Base-by-base conservation (phyloP, 2,329 filamentous ascomycete species). In the Xylariales sp. region DNA sequence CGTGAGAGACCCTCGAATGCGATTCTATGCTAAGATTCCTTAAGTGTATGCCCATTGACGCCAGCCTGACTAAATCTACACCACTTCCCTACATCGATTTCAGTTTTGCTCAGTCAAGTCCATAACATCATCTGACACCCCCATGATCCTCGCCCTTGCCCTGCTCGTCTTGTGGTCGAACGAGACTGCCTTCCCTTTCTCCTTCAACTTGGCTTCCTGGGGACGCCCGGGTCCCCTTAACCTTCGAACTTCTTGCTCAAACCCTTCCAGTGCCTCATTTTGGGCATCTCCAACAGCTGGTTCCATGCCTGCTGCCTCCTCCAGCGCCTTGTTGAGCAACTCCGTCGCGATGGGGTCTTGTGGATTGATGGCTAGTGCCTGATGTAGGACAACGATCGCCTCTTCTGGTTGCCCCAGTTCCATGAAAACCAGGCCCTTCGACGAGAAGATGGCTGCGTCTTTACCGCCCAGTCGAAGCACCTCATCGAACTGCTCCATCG, bases 291-390 rank as follows among this genome's bases (percentile, higher is more conserved):
- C 24, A 4, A 35, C 29, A 5, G 31, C 48, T 25, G 54, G 43
- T 34, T 68, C 69, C 16, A 66, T 49, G 12, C 66, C 53, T 3
- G 74, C 71, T 28, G 80, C 76, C 60, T 84, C 79, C 20, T 79
- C 76, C 2, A 88, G 66, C 3, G 86, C 85, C 57, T 83, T 84
- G 53, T 79, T 82, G 22, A 93, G 67, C 37, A 93, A 65, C 58
- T 93, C 87, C 0, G 84, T 89, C 3, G 87, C 86, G 49, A 90
- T 84, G 4, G 85, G 80, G 55, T 93, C 87, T 62, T 93, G 87
- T 0, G 87, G 84, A 24, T 78, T 76, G 16, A 91, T 80, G 0
- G 86, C 84, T 12, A 93, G 71, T 1, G 87, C 87, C 61, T 96
- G 87, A 52, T 97, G 93, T 19, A 97, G 69, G 3, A 88, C 81